A percentile compares a stretch with the other conserved stretches of the same genome.
phyloP scores from a whole-genome alignment of 1,284 basidiomycete genomes.

The Irpex sp. region DNA sequence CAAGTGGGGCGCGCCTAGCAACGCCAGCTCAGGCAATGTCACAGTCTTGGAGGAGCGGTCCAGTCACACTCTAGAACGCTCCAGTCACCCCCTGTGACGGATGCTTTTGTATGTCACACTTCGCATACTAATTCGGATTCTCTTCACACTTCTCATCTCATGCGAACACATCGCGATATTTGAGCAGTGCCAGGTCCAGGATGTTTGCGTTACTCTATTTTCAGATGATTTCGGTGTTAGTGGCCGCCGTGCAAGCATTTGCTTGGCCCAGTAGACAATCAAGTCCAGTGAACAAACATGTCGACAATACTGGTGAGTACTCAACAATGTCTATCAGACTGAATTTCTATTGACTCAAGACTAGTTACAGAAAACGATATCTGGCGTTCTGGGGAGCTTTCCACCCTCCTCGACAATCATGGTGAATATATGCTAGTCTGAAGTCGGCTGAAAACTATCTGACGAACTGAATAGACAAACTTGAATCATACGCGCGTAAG shows the following conservation, averaged over 20 bases:
- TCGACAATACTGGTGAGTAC: not conserved
- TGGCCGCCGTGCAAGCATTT: not conserved
- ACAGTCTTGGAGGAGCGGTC: too few relatives aligned
- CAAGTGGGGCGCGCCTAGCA: not conserved
- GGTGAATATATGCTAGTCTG: not conserved
- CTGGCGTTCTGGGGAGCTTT: slow-evolving; percentile 2
- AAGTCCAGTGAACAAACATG: not conserved
- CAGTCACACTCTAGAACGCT: not conserved
- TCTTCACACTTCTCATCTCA: not conserved
- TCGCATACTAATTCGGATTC: not conserved
- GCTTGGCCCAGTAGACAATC: not conserved
- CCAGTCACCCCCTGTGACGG: not conserved
- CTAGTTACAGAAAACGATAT: not conserved
- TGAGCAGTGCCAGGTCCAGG: not conserved
- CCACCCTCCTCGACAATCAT: slow-evolving; percentile 6
- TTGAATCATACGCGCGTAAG: slow-evolving; percentile 27
- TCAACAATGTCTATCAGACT: not conserved
- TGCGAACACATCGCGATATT: not conserved
- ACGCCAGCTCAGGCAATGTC: too few relatives aligned
- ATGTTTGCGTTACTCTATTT: not conserved
- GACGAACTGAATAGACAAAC: slow-evolving; percentile 13
- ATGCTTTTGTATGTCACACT: not conserved
- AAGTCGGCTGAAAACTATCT: not conserved
- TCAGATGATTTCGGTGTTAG: not conserved
- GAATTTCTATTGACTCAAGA: not conserved